phyloP scores from a whole-genome alignment of 2,329 filamentous ascomycete genomes.

The Penicillium hesseltinei region DNA sequence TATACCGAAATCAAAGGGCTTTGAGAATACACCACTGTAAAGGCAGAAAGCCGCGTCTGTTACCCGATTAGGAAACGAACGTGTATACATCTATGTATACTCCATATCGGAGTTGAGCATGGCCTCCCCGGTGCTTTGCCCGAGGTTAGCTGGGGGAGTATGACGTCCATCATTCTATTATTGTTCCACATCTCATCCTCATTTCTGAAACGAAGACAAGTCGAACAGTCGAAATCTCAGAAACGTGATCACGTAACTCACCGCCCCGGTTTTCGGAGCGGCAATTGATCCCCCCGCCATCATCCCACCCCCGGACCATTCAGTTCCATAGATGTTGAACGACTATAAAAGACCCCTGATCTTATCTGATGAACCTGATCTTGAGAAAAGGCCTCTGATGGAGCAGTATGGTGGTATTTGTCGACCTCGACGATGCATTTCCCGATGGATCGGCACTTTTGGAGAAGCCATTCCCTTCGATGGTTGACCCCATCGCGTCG shows the following conservation, averaged over 20 bases:
- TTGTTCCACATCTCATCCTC: background rate
- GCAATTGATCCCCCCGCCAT: constrained; percentile 19
- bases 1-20: background rate
- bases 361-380: constrained; percentile 28
- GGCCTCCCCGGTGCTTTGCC: background rate
- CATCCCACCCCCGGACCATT: constrained; percentile 22
- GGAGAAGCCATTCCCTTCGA: constrained; percentile 24
- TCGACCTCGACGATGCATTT: constrained; percentile 45
- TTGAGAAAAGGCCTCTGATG: constrained; percentile 17
- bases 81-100: background rate
- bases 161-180: background rate
- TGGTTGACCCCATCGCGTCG: constrained; percentile 13
- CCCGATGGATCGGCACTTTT: constrained; percentile 21
- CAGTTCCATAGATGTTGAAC: background rate
- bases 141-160: background rate
- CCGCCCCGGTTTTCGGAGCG: constrained; percentile 7
- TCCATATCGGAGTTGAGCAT: background rate
- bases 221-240: background rate
- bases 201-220: background rate
- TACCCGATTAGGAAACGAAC: background rate
- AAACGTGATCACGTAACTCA: background rate
- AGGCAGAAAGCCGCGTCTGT: background rate
- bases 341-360: constrained; percentile 8
- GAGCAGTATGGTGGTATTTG: constrained; percentile 49
- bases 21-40: background rate